These are phyloP conservation scores for Mycothermus thermophilus DNA, from an alignment of 495 filamentous ascomycete genomes.

Conservation along the genomic window DNA sequence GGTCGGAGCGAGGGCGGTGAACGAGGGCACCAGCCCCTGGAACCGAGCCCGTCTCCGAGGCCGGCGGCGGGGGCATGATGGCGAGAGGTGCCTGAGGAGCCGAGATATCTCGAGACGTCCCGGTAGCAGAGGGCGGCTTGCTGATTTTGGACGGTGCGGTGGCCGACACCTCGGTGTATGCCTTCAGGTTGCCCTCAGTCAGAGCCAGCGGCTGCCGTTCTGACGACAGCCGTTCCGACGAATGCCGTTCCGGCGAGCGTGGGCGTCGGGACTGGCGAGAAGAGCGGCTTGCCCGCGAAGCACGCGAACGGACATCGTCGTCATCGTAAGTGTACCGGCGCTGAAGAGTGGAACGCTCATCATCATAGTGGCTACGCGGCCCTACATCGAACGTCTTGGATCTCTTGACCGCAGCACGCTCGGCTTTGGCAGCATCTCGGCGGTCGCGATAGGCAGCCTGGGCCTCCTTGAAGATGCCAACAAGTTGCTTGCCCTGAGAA, in stretches of 20 bases:
- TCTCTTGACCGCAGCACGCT: conserved; percentile 34
- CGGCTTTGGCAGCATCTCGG: conserved; percentile 60
- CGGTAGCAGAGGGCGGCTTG: conserved; percentile 29
- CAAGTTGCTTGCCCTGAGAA: conserved; percentile 67
- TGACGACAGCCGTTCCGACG: conserved; percentile 15
- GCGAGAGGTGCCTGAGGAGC: conserved; percentile 25
- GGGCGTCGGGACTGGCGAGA: conserved; percentile 16
- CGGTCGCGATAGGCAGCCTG: conserved; percentile 71
- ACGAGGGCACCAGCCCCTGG: conserved; percentile 8
- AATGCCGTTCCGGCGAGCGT: conserved; percentile 14
- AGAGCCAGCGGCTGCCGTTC: no score
- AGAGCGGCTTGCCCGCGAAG: conserved; percentile 22
- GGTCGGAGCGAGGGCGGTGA: conserved; percentile 28
- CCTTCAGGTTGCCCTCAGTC: conserved; percentile 29
- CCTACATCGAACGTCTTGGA: conserved; percentile 30
- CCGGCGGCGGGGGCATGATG: conserved; percentile 11
- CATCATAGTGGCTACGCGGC: conserved; percentile 3
- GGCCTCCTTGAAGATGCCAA: conserved; percentile 77
- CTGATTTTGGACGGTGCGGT: conserved; percentile 28
- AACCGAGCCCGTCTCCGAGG: not conserved
- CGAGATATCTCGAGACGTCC: conserved; percentile 24
- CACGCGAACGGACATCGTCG: conserved; percentile 25
- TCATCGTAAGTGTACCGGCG: conserved; percentile 14
- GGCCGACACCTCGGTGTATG: conserved; percentile 31
- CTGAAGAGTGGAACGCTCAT: conserved; percentile 11